A percentile compares a stretch with the other conserved stretches of the same genome.
Evolutionary conservation across 2,329 filamentous ascomycete genomes (phyloP).

Genomic region (Aspergillus ruber): DNA sequence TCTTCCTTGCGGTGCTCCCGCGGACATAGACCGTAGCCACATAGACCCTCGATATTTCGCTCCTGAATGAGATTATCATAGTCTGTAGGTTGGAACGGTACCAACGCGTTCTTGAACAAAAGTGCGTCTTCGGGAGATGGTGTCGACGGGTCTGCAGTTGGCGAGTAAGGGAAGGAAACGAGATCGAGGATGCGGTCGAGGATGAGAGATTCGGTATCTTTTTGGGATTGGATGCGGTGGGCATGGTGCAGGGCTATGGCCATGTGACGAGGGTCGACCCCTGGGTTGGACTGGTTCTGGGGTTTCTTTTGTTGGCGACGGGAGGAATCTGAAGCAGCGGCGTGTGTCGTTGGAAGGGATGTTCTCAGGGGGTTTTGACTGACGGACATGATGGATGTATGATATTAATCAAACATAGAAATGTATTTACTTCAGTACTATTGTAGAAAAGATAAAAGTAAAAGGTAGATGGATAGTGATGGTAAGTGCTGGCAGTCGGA

Average conservation of each 20-base stretch:
- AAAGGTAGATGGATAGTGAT: too few relatives aligned
- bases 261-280: conserved; percentile 40
- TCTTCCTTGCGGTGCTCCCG: conserved; percentile 53
- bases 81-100: conserved; percentile 75
- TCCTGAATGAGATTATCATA: conserved; percentile 86
- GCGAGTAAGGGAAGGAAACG: conserved; percentile 55
- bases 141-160: conserved; percentile 43
- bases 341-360: conserved; percentile 36
- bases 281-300: conserved; percentile 27
- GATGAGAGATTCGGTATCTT: conserved; percentile 68
- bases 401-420: too few relatives aligned
- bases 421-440: too few relatives aligned
- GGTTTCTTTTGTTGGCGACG: conserved; percentile 16
- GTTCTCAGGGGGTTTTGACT: conserved; percentile 49
- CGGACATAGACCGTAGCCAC: conserved; percentile 77
- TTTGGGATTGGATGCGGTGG: conserved; percentile 71
- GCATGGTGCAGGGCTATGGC: conserved; percentile 77
- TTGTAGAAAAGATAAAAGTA: too few relatives aligned
- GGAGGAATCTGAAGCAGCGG: conserved; percentile 37
- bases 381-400: conserved; percentile 13
- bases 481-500: not conserved
- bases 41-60: conserved; percentile 73
- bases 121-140: conserved; percentile 56
- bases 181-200: conserved; percentile 66
- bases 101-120: conserved; percentile 60